Percentiles rank a stretch among this genome's conserved stretches.
Conservation (phyloP, 1,284 basidiomycete genomes). For the Cystobasidiaceae sp. region DNA sequence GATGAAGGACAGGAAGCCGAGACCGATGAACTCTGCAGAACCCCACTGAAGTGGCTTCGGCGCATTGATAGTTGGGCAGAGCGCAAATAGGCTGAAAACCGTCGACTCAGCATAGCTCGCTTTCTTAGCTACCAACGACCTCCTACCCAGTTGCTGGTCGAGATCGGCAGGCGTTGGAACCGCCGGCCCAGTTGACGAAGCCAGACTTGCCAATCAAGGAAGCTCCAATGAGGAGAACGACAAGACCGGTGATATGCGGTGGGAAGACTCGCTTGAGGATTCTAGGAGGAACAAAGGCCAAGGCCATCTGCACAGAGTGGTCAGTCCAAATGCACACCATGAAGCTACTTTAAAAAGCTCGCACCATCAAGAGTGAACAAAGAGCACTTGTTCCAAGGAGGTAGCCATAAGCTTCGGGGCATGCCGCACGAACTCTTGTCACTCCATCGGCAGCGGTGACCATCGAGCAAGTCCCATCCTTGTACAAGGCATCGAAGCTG, state of each 20-base stretch:
- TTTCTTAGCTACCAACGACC: too few relatives aligned
- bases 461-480: conserved; percentile 67
- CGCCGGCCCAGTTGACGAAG: conserved; percentile 72
- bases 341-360: too few relatives aligned
- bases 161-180: conserved; percentile 52
- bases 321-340: too few relatives aligned
- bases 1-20: conserved; percentile 76
- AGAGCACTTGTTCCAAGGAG: conserved; percentile 64
- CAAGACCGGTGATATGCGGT: conserved; percentile 53
- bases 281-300: conserved; percentile 62
- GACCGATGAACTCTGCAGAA: conserved; percentile 49
- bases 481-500: conserved; percentile 68
- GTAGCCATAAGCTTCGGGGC: conserved; percentile 48
- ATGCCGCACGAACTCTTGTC: conserved; percentile 57
- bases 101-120: too few relatives aligned
- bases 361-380: conserved; percentile 73
- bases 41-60: conserved; percentile 53
- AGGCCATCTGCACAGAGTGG: too few relatives aligned
- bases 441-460: conserved; percentile 59
- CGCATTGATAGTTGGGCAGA: conserved; percentile 60
- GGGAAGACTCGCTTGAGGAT: conserved; percentile 53
- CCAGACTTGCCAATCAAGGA: conserved; percentile 68
- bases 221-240: conserved; percentile 70
- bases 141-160: conserved; percentile 61
- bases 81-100: too few relatives aligned